These are phyloP conservation scores for Boletus mariae DNA, from an alignment of 1,284 basidiomycete species.

Conservation along the genomic window DNA sequence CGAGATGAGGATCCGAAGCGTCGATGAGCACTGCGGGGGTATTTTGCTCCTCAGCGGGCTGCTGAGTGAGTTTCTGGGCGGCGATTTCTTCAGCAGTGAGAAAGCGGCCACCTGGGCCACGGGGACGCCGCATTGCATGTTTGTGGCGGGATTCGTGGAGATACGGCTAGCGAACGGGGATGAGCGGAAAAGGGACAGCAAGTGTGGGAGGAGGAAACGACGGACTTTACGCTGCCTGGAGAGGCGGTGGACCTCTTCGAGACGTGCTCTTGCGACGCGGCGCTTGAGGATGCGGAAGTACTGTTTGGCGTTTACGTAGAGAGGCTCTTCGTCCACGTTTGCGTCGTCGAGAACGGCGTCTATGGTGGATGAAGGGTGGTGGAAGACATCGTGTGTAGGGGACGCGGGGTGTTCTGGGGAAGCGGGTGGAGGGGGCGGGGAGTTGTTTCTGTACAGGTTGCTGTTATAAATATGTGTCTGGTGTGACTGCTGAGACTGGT, in stretches of 20 bases:
- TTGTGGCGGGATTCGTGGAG: constrained; percentile 96
- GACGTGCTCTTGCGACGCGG: constrained; percentile 78
- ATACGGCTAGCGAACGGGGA: constrained; percentile 68
- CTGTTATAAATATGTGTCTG: constrained; percentile 27
- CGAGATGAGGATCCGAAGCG: constrained; percentile 5
- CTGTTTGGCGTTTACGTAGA: constrained; percentile 97
- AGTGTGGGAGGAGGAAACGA: constrained; percentile 2
- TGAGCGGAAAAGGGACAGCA: constrained; percentile 1
- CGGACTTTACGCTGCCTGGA: constrained; percentile 87
- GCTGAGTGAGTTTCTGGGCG: constrained; percentile 56
- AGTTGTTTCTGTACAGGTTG: constrained; percentile 27
- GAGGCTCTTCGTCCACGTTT: constrained; percentile 83
- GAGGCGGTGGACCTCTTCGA: constrained; percentile 89
- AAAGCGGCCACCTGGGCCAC: constrained; percentile 95
- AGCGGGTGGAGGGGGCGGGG: constrained; percentile 30
- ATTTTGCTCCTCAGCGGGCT: constrained; percentile 17
- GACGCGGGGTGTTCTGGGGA: constrained; percentile 23
- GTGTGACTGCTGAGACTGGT: constrained; percentile 14
- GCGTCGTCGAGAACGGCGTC: constrained; percentile 25
- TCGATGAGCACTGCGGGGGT: constrained; percentile 12
- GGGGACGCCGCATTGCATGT: constrained; percentile 94
- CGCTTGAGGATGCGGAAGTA: constrained; percentile 96
- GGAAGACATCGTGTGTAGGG: constrained; percentile 30
- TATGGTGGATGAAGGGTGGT: constrained; percentile 9
- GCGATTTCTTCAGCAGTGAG: constrained; percentile 93